Conservation (phyloP, 208 protist species). For the Angomonas deanei region DNA sequence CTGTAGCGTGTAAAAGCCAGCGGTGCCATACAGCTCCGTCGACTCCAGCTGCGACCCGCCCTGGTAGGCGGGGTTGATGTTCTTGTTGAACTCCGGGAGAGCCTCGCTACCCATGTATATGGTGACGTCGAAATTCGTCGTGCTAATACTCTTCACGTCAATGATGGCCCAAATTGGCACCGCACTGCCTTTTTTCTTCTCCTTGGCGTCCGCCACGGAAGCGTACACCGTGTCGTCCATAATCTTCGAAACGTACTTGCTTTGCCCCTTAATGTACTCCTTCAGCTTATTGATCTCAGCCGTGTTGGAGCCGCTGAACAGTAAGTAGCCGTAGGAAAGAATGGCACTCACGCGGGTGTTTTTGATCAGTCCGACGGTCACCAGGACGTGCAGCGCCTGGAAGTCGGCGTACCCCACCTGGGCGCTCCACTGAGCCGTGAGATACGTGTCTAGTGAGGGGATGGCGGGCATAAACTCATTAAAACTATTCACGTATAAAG, state of each 20-base stretch:
- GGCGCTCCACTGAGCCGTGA: too few species aligned
- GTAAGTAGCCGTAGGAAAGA: constrained; percentile 29
- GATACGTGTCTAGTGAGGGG: constrained; percentile 12
- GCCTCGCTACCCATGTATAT: constrained; percentile 37
- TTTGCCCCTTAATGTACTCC: constrained; percentile 22
- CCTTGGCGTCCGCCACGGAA: constrained; percentile 25
- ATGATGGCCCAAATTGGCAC: constrained; percentile 30
- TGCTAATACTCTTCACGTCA: constrained; percentile 25
- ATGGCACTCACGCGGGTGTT: constrained; percentile 33
- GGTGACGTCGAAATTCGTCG: constrained; percentile 34
- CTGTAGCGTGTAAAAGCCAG: constrained; percentile 58
- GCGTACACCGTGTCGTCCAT: constrained; percentile 34
- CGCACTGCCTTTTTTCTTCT: not conserved
- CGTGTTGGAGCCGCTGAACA: constrained; percentile 23
- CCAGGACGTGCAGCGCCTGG: too few species aligned
- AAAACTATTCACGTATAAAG: too few species aligned
- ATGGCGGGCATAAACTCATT: too few species aligned
- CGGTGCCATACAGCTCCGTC: constrained; percentile 34
- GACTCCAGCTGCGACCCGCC: constrained; percentile 30
- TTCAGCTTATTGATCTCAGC: constrained; percentile 21
- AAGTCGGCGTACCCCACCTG: too few species aligned
- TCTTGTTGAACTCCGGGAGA: constrained; percentile 22
- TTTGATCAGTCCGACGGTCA: constrained; percentile 10
- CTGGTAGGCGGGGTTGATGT: constrained; percentile 18
- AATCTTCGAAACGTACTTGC: constrained; percentile 27